These are phyloP conservation scores for Citrus cavaleriei DNA, from an alignment of 345 rosid genomes.

Conservation along the genomic window DNA sequence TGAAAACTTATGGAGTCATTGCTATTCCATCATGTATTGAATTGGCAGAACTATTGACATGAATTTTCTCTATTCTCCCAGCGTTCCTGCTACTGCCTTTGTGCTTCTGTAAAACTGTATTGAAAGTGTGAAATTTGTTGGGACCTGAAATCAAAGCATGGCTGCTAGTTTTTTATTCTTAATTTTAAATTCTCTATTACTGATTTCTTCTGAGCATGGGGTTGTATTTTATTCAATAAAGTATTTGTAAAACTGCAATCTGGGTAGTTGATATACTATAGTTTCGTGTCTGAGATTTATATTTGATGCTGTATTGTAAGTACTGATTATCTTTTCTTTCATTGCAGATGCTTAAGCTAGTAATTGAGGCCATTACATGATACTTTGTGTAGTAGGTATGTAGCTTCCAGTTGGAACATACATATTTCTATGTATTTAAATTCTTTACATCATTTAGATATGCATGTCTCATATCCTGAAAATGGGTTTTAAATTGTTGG, in stretches of 20 bases:
- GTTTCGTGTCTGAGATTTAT: not conserved
- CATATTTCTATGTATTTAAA: not conserved
- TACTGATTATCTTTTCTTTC: not conserved
- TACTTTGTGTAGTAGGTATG: constrained; percentile 22
- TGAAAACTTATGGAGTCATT: not conserved
- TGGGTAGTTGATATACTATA: not conserved
- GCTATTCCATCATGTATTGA: not conserved
- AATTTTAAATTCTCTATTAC: not conserved
- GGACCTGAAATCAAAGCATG: not conserved
- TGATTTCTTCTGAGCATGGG: not conserved
- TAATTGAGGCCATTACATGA: not conserved
- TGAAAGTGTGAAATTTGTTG: not conserved
- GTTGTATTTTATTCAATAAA: not conserved
- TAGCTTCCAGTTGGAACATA: not conserved
- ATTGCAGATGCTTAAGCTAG: constrained; percentile 27
- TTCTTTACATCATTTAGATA: not conserved
- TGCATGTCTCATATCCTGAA: not conserved
- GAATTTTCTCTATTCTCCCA: not conserved
- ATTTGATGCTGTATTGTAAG: not conserved
- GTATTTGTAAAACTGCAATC: not conserved
- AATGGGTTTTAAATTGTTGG: not conserved
- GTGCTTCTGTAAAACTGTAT: not conserved
- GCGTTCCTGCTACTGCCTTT: not conserved
- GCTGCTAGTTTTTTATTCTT: not conserved
- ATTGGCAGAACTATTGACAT: not conserved